Evolutionary conservation across 2,329 filamentous ascomycete species (phyloP).

Genomic region (Phoma herbarum): DNA sequence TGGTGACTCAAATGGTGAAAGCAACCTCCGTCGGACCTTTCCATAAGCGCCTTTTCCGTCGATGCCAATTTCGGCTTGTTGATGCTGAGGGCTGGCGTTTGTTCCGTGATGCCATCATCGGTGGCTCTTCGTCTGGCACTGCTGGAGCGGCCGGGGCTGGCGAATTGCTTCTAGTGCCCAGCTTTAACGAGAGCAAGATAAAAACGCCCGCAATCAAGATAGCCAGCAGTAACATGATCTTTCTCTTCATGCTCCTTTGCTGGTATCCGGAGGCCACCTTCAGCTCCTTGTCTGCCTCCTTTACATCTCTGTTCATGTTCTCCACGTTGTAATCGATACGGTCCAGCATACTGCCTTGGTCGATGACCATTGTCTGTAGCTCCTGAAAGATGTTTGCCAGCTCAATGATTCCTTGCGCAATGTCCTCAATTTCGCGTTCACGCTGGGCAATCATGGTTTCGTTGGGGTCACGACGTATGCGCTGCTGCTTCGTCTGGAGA

Average conservation of each 20-base stretch:
- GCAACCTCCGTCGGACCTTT: slow-evolving; percentile 26
- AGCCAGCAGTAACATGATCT: slow-evolving; percentile 88
- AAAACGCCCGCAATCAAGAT: slow-evolving; percentile 86
- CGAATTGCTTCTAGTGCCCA: slow-evolving; percentile 59
- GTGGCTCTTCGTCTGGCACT: slow-evolving; percentile 33
- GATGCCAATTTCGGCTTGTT: slow-evolving; percentile 44
- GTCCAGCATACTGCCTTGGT: slow-evolving; percentile 62
- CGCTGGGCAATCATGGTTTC: slow-evolving; percentile 88
- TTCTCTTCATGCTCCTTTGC: slow-evolving; percentile 85
- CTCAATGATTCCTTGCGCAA: slow-evolving; percentile 97
- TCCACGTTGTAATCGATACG: slow-evolving; percentile 86
- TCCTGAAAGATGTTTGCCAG: slow-evolving; percentile 96
- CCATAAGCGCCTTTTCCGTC: slow-evolving; percentile 49
- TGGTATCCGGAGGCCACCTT: slow-evolving; percentile 89
- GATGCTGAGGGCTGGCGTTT: slow-evolving; percentile 29
- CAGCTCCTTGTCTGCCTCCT: slow-evolving; percentile 90
- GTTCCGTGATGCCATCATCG: slow-evolving; percentile 24
- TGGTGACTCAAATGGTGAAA: slow-evolving; percentile 12
- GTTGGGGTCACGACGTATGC: slow-evolving; percentile 69
- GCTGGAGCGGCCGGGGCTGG: slow-evolving; percentile 29
- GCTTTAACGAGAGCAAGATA: slow-evolving; percentile 83
- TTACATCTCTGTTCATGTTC: slow-evolving; percentile 91
- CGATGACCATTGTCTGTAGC: slow-evolving; percentile 84
- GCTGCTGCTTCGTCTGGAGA: slow-evolving; percentile 74
- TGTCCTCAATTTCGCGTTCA: slow-evolving; percentile 96